Conservation (phyloP, 176 grass and related monocot genomes). For the Cenchrus purpureus region DNA sequence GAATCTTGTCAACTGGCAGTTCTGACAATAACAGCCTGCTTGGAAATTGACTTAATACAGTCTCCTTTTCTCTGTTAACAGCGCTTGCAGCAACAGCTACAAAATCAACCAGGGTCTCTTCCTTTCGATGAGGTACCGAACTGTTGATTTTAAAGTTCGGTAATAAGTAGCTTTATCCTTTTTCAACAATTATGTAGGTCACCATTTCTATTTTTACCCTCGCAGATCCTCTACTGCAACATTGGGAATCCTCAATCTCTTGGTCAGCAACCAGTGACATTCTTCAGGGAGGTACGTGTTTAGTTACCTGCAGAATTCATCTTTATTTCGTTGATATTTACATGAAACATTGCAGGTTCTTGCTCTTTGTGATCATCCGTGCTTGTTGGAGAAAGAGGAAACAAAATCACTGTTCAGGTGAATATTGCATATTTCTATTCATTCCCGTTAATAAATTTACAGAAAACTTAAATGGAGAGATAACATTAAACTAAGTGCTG, state of each 20-base stretch:
- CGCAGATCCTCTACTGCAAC: constrained; percentile 91
- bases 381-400: constrained; percentile 73
- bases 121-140: constrained; percentile 85
- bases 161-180: constrained; percentile 14
- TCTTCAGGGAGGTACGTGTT: constrained; percentile 81
- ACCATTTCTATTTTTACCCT: constrained; percentile 35
- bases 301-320: constrained; percentile 34
- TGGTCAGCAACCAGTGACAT: constrained; percentile 90
- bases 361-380: constrained; percentile 86
- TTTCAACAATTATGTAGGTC: constrained; percentile 7
- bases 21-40: constrained; percentile 24
- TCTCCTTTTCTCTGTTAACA: constrained; percentile 51
- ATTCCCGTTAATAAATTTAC: background rate
- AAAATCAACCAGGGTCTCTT: constrained; percentile 79
- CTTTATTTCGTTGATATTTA: constrained; percentile 30
- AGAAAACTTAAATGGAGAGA: constrained; percentile 4
- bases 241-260: constrained; percentile 99
- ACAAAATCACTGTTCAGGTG: constrained; percentile 84
- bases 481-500: constrained; percentile 4
- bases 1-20: background rate
- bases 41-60: constrained; percentile 17
- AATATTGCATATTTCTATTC: constrained; percentile 38
- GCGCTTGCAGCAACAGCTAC: constrained; percentile 84
- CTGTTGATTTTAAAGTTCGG: background rate
- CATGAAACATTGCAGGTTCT: constrained; percentile 70